These are phyloP conservation scores for Stephanodiscus triporus DNA, from an alignment of 108 stramenopile genomes.

Conservation along the genomic window DNA sequence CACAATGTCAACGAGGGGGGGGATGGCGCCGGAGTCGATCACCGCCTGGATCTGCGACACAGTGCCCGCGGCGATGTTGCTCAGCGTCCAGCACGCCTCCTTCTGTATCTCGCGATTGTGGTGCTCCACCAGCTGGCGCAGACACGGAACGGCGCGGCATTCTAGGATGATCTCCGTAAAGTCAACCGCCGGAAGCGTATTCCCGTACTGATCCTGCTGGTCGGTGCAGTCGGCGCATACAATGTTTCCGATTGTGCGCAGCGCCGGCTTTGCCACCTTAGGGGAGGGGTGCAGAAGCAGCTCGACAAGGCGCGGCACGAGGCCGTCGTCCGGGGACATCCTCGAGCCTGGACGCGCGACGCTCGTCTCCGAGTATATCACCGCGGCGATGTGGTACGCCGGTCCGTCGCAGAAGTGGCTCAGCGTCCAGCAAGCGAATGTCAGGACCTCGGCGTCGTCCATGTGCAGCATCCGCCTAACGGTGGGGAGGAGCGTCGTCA, in stretches of 20 bases:
- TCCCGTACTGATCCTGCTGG: slow-evolving; percentile 43
- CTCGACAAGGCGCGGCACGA: slow-evolving; percentile 93
- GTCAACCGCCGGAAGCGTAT: slow-evolving; percentile 64
- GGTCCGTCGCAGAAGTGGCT: slow-evolving; percentile 96
- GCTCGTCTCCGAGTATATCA: slow-evolving; percentile 66
- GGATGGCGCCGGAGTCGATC: slow-evolving; percentile 92
- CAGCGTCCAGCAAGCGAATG: slow-evolving; percentile 95
- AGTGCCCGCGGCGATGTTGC: slow-evolving; percentile 97
- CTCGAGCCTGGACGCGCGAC: background rate
- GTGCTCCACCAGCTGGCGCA: slow-evolving; percentile 86
- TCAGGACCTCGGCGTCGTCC: slow-evolving; percentile 89
- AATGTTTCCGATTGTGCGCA: slow-evolving; percentile 95
- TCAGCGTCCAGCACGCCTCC: slow-evolving; percentile 97
- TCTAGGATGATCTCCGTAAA: slow-evolving; percentile 95
- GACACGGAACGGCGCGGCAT: slow-evolving; percentile 87
- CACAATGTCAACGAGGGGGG: slow-evolving; percentile 88
- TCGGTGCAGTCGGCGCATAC: slow-evolving; percentile 96
- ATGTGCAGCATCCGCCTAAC: slow-evolving; percentile 77
- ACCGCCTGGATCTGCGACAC: slow-evolving; percentile 96
- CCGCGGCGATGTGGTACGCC: slow-evolving; percentile 89
- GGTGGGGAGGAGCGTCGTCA: slow-evolving; percentile 78
- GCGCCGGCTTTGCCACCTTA: slow-evolving; percentile 94
- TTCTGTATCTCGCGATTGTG: slow-evolving; percentile 96
- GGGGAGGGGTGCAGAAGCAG: slow-evolving; percentile 85
- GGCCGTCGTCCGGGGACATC: slow-evolving; percentile 55